Conservation (phyloP, 768 basidiomycete genomes). For the Grammothele lineata region DNA sequence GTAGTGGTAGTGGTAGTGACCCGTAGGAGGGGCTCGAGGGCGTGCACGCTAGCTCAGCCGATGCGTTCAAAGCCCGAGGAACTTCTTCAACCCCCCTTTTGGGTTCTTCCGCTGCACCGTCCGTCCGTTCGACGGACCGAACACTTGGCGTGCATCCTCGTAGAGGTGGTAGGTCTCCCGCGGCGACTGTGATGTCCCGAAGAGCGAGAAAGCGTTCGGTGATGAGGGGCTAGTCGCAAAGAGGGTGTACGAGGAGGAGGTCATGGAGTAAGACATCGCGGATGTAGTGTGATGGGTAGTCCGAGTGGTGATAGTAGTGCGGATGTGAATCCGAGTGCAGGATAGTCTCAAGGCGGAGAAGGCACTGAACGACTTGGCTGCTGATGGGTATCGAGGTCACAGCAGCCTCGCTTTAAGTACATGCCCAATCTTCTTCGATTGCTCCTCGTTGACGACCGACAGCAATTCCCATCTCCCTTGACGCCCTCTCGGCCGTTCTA, state of each 20-base stretch:
- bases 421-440: too few relatives aligned
- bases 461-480: too few relatives aligned
- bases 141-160: slow-evolving; percentile 19
- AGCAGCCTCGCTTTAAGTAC: too few relatives aligned
- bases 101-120: slow-evolving; percentile 1
- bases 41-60: background rate
- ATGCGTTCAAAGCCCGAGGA: slow-evolving; percentile 14
- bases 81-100: slow-evolving; percentile 14
- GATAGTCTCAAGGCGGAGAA: too few relatives aligned
- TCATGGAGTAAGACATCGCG: background rate
- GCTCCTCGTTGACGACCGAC: too few relatives aligned
- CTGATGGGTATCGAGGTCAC: too few relatives aligned
- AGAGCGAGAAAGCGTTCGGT: slow-evolving; percentile 16
- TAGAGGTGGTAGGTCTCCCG: slow-evolving; percentile 18
- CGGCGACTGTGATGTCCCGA: slow-evolving; percentile 13
- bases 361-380: too few relatives aligned
- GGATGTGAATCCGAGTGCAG: background rate
- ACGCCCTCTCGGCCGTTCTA: too few relatives aligned
- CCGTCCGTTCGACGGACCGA: slow-evolving; percentile 14
- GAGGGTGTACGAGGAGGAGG: slow-evolving; percentile 5
- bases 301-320: background rate
- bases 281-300: background rate
- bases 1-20: too few relatives aligned
- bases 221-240: slow-evolving; percentile 11
- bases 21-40: background rate